Percentiles rank a stretch among this genome's conserved stretches.
These are phyloP conservation scores for Aspergillus sclerotiicarbonarius DNA, from an alignment of 495 filamentous ascomycete genomes.

Conservation along the genomic window DNA sequence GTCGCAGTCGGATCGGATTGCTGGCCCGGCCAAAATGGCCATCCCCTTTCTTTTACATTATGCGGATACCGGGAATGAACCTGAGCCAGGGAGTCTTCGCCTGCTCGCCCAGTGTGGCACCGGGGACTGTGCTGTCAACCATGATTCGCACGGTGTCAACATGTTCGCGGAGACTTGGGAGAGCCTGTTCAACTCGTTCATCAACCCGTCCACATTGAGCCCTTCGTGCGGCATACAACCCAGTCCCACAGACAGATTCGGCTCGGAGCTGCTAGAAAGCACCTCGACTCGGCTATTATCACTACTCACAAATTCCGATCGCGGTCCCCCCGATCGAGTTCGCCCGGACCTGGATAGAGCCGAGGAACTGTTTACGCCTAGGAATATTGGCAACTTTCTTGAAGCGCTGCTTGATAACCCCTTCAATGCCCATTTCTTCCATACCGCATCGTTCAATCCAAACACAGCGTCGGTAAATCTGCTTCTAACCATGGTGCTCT, in stretches of 20 bases:
- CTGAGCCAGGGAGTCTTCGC: neutral
- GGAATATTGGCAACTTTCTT: neutral
- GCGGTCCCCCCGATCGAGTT: neutral
- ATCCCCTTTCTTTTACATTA: constrained; percentile 7
- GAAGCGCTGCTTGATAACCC: constrained; percentile 1
- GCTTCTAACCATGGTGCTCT: neutral
- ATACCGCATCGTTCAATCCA: constrained; percentile 2
- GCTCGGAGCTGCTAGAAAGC: neutral
- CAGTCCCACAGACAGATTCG: neutral
- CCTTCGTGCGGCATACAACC: neutral
- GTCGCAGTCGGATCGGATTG: neutral
- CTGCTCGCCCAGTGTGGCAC: neutral
- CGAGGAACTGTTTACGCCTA: neutral
- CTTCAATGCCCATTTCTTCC: neutral
- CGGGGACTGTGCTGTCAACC: neutral
- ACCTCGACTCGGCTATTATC: neutral
- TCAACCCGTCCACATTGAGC: neutral
- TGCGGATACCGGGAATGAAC: neutral
- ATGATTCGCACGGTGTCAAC: neutral
- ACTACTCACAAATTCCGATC: neutral
- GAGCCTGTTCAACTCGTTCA: neutral
- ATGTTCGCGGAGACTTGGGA: neutral
- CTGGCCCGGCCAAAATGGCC: neutral
- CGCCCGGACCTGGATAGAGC: neutral
- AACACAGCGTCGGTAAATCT: neutral